Conservation (phyloP, 2,329 filamentous ascomycete genomes). For the Exophiala oligosperma region DNA sequence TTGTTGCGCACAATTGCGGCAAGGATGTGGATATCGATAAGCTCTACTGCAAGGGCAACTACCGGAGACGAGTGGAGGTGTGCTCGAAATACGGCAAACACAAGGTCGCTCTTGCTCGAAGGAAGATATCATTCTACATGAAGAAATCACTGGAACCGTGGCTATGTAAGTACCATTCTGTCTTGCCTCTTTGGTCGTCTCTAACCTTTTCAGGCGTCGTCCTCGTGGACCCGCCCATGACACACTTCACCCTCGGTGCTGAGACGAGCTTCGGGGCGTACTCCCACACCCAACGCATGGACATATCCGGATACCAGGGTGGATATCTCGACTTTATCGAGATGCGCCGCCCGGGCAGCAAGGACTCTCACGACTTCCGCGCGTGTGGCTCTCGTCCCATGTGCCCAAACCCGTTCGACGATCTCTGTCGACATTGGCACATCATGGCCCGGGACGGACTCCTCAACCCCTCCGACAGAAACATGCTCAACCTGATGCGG, state of each 20-base stretch:
- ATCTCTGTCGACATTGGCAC: conserved; percentile 25
- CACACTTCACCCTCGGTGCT: conserved; percentile 21
- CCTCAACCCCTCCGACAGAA: conserved; percentile 11
- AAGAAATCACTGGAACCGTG: conserved; percentile 24
- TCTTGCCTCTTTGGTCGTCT: not conserved
- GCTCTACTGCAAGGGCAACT: conserved; percentile 27
- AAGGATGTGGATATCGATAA: conserved; percentile 27
- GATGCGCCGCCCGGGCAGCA: conserved; percentile 14
- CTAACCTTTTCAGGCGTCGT: conserved; percentile 17
- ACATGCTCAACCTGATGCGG: conserved; percentile 21
- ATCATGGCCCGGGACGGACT: conserved; percentile 21
- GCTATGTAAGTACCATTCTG: conserved; percentile 17
- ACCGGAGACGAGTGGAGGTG: conserved; percentile 24
- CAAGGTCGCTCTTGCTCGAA: conserved; percentile 24
- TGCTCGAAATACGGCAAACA: conserved; percentile 22
- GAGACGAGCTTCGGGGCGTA: conserved; percentile 16
- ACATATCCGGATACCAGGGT: conserved; percentile 23
- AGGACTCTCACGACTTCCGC: conserved; percentile 23
- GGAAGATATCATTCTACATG: conserved; percentile 28
- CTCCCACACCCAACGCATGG: conserved; percentile 19
- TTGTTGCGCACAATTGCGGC: conserved; percentile 20
- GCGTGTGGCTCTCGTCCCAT: conserved; percentile 17
- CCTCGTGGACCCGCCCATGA: conserved; percentile 25
- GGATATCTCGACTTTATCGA: conserved; percentile 27
- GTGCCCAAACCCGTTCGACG: conserved; percentile 25